phyloP scores from a whole-genome alignment of 2,329 filamentous ascomycete species.

The Xylariaceae sp. region DNA sequence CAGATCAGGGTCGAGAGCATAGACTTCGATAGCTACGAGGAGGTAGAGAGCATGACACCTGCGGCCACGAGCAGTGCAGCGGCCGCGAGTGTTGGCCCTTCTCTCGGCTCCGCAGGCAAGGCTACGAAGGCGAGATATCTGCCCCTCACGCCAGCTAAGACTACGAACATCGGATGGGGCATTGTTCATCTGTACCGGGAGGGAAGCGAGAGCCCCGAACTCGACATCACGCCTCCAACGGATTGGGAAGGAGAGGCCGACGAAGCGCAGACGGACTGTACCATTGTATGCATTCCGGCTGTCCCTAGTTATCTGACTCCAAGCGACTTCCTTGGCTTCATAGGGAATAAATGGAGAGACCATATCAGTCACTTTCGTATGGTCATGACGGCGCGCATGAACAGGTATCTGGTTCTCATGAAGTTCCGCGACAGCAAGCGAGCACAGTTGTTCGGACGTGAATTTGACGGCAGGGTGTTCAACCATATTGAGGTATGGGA shows the following conservation, averaged over 20 bases:
- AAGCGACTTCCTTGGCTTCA: conserved; percentile 84
- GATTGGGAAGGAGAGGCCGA: conserved; percentile 28
- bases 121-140: conserved; percentile 80
- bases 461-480: conserved; percentile 91
- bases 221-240: conserved; percentile 34
- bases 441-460: conserved; percentile 74
- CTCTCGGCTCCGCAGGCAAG: conserved; percentile 57
- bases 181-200: conserved; percentile 93
- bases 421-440: conserved; percentile 77
- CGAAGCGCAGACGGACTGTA: conserved; percentile 57
- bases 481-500: conserved; percentile 76
- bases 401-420: conserved; percentile 92
- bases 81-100: conserved; percentile 52
- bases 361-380: conserved; percentile 92
- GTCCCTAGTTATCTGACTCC: conserved; percentile 93
- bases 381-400: conserved; percentile 83
- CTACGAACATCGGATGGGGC: conserved; percentile 83
- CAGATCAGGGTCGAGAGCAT: conserved; percentile 76
- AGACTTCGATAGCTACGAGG: conserved; percentile 54
- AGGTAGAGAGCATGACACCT: conserved; percentile 33
- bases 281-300: conserved; percentile 86
- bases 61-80: conserved; percentile 36
- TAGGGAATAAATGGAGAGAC: conserved; percentile 81
- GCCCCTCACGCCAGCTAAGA: conserved; percentile 60
- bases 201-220: conserved; percentile 64